These are phyloP conservation scores for Psilocybe mexicana DNA, from an alignment of 1,284 basidiomycete genomes.

Conservation along the genomic window DNA sequence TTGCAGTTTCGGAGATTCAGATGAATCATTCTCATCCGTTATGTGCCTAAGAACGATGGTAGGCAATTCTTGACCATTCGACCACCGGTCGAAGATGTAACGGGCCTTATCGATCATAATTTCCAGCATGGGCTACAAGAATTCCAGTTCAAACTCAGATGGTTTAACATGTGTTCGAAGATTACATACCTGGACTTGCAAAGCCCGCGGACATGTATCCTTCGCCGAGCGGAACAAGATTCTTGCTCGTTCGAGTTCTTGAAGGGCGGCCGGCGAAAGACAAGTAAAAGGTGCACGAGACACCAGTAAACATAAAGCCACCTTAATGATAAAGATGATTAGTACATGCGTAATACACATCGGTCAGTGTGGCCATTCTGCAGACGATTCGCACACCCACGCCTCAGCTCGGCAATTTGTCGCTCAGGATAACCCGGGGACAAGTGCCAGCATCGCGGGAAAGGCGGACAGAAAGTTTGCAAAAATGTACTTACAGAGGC, in stretches of 20 bases:
- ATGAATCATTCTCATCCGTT: constrained; percentile 31
- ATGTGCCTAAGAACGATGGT: constrained; percentile 42
- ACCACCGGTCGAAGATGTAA: constrained; percentile 46
- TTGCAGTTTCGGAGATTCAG: constrained; percentile 6
- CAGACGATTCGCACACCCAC: constrained; percentile 14
- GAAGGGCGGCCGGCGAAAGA: constrained; percentile 43
- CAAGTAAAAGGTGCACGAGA: constrained; percentile 48
- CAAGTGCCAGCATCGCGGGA: constrained; percentile 4
- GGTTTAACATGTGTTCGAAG: neutral
- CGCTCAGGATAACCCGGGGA: neutral
- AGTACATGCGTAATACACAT: constrained; percentile 1
- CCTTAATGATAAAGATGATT: constrained; percentile 27
- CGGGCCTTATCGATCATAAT: constrained; percentile 48
- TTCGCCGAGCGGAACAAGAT: constrained; percentile 43
- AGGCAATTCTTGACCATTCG: constrained; percentile 41
- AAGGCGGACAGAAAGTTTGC: constrained; percentile 7
- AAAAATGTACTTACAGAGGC: constrained; percentile 53
- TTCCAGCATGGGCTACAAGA: constrained; percentile 43
- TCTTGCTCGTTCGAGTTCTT: constrained; percentile 45
- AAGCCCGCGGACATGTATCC: constrained; percentile 41
- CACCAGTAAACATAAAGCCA: constrained; percentile 45
- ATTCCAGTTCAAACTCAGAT: constrained; percentile 6
- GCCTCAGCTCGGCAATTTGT: constrained; percentile 8
- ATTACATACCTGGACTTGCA: constrained; percentile 43
- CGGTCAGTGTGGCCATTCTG: constrained; percentile 2